Base-by-base conservation (phyloP, 257 asterid genomes). In the Nicotiana knightiana region DNA sequence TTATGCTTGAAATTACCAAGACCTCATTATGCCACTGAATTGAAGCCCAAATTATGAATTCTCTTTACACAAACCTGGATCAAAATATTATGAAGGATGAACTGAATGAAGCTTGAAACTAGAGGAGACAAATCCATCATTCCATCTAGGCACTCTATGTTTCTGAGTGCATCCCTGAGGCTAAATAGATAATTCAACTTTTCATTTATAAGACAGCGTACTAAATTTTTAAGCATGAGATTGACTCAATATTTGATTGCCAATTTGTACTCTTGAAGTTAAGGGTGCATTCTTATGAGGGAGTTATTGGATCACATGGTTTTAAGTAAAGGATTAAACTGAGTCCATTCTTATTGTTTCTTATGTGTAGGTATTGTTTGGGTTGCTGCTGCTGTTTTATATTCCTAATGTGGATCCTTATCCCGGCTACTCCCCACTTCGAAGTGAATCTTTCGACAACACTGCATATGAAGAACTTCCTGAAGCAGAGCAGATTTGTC, bases 401-500 rank as follows among this genome's bases (percentile, higher is more conserved):
- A 26, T 91, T 83, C 99, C 99, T 83, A 86, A 89, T 71, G 82
- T 93, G 93, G 97, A 91, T 87, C 97, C 98, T 67, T 92, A 91
- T 83, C 94, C 95, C 4, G 99, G 97, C 83, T 94, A 93, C 87
- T 78, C 94, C 77, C 94, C 96, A 9, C 65, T 94, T 81, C 91
- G 18, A 86, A 70, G 85, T 85, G 97, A 92, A 85, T 84, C 85
- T 70, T 82, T 76, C 76, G 98, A 96, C 54, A 81, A 91, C 86
- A 83, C 91, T 62, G 86, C 91, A 35, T 93, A 96, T 84, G 97
- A 96, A 86, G 97, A 92, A 89, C 98, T 94, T 84, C 87, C 94
- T 83, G 98, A 90, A 71, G 97, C 67, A 76, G 99, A 96, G 89
- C 92, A 91, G 81, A 86, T 96, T 76, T 96, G 95, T 87, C 98